These are phyloP conservation scores for Metschnikowia baotianmanensis DNA, from an alignment of 805 yeast species.

Conservation along the genomic window DNA sequence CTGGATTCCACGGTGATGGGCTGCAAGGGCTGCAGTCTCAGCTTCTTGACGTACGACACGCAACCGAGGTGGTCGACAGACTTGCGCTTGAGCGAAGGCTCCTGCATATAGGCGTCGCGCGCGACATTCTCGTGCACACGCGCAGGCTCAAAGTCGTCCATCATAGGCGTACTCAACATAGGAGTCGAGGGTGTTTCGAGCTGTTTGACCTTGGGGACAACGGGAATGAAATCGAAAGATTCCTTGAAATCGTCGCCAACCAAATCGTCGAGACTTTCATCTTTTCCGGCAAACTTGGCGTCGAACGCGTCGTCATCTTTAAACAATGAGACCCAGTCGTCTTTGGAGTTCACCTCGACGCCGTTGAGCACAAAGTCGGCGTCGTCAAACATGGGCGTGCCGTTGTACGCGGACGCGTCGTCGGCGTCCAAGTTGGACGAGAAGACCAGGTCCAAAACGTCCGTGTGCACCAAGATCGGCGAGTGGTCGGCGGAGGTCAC, in stretches of 20 bases:
- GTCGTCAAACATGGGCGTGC: conserved; percentile 63
- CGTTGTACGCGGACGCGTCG: conserved; percentile 29
- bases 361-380: conserved; percentile 43
- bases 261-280: conserved; percentile 21
- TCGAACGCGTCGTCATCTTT: conserved; percentile 22
- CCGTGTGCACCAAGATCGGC: conserved; percentile 53
- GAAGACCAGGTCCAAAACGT: conserved; percentile 52
- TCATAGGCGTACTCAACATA: conserved; percentile 15
- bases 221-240: conserved; percentile 20
- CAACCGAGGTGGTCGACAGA: conserved; percentile 72
- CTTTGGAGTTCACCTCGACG: conserved; percentile 36
- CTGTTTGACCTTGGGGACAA: conserved; percentile 22
- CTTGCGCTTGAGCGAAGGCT: conserved; percentile 10
- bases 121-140: no score
- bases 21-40: conserved; percentile 64
- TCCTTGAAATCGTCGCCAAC: conserved; percentile 22
- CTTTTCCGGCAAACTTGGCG: conserved; percentile 12
- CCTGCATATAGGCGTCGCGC: no score
- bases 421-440: conserved; percentile 36
- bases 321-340: conserved; percentile 66
- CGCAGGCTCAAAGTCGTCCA: conserved; percentile 4
- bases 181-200: conserved; percentile 26
- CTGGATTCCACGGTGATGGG: conserved; percentile 55
- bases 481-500: conserved; percentile 25
- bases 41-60: conserved; percentile 75